These are phyloP conservation scores for Ogataea nakhonphanomensis DNA, from an alignment of 805 yeast species.

Conservation along the genomic window DNA sequence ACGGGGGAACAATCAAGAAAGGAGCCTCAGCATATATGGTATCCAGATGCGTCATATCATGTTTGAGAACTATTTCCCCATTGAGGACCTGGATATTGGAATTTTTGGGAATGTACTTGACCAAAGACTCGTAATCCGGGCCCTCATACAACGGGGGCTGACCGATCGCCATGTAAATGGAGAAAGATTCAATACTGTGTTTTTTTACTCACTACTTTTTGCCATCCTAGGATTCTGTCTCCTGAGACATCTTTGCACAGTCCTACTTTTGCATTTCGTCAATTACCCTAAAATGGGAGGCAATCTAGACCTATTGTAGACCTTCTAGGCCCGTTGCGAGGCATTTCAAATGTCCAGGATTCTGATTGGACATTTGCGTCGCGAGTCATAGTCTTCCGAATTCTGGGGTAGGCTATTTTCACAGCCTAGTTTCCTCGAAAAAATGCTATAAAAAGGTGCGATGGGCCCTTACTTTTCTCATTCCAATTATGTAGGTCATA, in stretches of 20 bases:
- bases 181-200: not conserved
- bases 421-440: not conserved
- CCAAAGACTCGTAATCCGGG: conserved; percentile 6
- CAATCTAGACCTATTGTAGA: no score
- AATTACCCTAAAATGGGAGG: no score
- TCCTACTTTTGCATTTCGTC: not conserved
- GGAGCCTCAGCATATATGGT: conserved; percentile 31
- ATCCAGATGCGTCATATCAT: conserved; percentile 15
- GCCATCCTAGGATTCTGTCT: not conserved
- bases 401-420: not conserved
- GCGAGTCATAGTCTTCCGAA: not conserved
- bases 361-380: no score
- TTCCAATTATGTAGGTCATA: conserved; percentile 9
- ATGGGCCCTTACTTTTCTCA: not conserved
- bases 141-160: conserved; percentile 16
- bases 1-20: conserved; percentile 24
- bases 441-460: conserved; percentile 1
- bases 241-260: conserved; percentile 4
- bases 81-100: conserved; percentile 7
- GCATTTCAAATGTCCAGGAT: no score
- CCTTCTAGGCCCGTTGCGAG: no score
- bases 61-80: conserved; percentile 10
- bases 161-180: conserved; percentile 7
- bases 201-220: not conserved
- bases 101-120: conserved; percentile 12